Conservation (phyloP, 2,329 filamentous ascomycete genomes). For the Huntiella moniliformis region DNA sequence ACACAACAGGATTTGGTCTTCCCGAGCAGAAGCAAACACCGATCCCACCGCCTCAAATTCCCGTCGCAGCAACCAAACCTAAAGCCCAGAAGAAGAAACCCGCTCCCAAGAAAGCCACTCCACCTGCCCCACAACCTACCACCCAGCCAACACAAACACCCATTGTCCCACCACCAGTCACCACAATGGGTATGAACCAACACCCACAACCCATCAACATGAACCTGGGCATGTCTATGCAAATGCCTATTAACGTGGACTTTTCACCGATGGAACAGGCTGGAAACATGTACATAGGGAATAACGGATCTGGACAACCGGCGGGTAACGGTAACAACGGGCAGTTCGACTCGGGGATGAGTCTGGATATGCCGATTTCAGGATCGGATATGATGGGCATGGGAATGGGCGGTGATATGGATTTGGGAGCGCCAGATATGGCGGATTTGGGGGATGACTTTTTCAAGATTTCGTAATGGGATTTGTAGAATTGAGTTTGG, state of each 20-base stretch:
- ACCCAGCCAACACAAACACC: slow-evolving; percentile 11
- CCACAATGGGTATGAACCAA: not conserved
- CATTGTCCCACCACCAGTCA: slow-evolving; percentile 6
- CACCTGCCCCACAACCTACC: slow-evolving; percentile 16
- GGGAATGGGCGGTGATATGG: slow-evolving; percentile 7
- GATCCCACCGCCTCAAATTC: slow-evolving; percentile 12
- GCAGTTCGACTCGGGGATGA: not conserved
- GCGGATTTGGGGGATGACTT: slow-evolving; percentile 9
- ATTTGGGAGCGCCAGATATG: slow-evolving; percentile 7
- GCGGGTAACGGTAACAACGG: no score
- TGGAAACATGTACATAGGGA: no score
- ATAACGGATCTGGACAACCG: no score
- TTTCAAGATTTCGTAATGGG: not conserved
- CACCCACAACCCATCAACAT: no score
- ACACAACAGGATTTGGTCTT: slow-evolving; percentile 2
- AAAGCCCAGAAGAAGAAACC: slow-evolving; percentile 4
- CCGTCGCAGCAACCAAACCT: not conserved
- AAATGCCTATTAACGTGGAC: no score
- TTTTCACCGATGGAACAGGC: no score
- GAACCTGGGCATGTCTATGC: no score
- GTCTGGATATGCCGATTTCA: slow-evolving; percentile 1
- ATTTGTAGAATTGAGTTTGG: not conserved
- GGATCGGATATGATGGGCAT: slow-evolving; percentile 2
- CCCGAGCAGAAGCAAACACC: slow-evolving; percentile 10
- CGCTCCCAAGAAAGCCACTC: slow-evolving; percentile 17